Percentiles rank a stretch among this genome's conserved stretches.
phyloP scores from a whole-genome alignment of 805 yeast species.

The Jamesozyma rosinii region DNA sequence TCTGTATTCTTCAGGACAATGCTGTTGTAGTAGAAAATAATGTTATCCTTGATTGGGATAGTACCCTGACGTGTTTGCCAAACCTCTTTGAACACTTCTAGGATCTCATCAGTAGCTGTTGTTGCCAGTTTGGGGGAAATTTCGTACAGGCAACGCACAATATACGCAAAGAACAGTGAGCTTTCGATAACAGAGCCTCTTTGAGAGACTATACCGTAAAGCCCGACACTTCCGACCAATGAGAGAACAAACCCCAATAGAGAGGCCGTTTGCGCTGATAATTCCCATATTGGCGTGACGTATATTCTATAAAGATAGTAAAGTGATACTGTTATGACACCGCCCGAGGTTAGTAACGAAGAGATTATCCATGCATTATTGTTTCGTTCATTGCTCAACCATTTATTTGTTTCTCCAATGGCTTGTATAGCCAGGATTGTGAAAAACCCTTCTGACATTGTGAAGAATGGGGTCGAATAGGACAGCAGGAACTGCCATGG shows the following conservation, averaged over 20 bases:
- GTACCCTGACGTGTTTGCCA: slow-evolving; percentile 30
- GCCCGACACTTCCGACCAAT: slow-evolving; percentile 58
- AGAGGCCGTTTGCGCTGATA: slow-evolving; percentile 69
- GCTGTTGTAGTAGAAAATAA: slow-evolving; percentile 24
- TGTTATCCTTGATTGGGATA: slow-evolving; percentile 28
- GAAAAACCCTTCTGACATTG: slow-evolving; percentile 87
- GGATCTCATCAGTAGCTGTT: slow-evolving; percentile 37
- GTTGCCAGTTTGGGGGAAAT: slow-evolving; percentile 81
- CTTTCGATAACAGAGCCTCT: slow-evolving; percentile 88
- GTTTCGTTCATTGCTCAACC: slow-evolving; percentile 44
- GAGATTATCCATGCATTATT: slow-evolving; percentile 76
- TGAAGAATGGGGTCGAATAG: slow-evolving; percentile 82
- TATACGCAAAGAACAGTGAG: slow-evolving; percentile 76
- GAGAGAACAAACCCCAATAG: slow-evolving; percentile 81
- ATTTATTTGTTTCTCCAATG: slow-evolving; percentile 69
- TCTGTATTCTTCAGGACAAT: slow-evolving; percentile 22
- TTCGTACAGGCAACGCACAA: slow-evolving; percentile 87
- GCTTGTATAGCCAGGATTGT: slow-evolving; percentile 87
- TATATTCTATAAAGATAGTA: slow-evolving; percentile 79
- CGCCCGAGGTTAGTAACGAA: slow-evolving; percentile 61
- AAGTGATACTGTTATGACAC: slow-evolving; percentile 63
- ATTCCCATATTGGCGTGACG: slow-evolving; percentile 60
- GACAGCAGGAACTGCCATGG: slow-evolving; percentile 66
- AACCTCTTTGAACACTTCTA: slow-evolving; percentile 32
- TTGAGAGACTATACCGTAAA: slow-evolving; percentile 75